Base-by-base conservation (phyloP, 225 moss, liverwort and hornwort species). In the Physcomitrium patens region DNA sequence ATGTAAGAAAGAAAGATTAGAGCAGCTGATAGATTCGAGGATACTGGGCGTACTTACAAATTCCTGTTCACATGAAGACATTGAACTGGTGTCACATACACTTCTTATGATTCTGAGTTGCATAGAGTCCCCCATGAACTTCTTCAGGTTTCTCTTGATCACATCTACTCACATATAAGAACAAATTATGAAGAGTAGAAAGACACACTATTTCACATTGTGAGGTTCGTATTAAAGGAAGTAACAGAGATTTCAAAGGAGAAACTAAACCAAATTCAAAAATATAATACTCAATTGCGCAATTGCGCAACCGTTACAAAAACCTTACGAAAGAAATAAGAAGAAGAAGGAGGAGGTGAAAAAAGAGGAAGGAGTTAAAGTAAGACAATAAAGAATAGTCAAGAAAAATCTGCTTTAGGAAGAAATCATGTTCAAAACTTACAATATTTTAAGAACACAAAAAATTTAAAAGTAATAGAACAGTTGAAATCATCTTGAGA, bases 41-140 rank as follows among this genome's bases (percentile, higher is more conserved):
- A 60, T 13, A 15, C n/a, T 23, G 52, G 62, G 17, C 15, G 17
- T 52, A 77, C 84, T 77, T 77, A 84, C 84, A 80, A 84, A 84
- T 3, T 80, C 73, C 37, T 69, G 80, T 70, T 84, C 77, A 74
- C 84, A 80, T 15, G 69, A 16, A 65, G 84, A 77, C 65, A 77
- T 64, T 73, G 77, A 77, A 41, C 59, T 19, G 53, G 37, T 64
- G 42, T 60, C 60, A 16, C 84, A 84, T 17, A 80, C 31, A 24
- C 19, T 73, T 65, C 73, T 70, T 8, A 70, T 18, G 22, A 84
- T 84, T 65, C 69, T 52, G 50, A 76, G 73, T 64, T 80, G 68
- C 69, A 80, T 84, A 46, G 73, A 77, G 51, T 84, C 73, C 54
- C 84, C 84, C 80, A 84, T 77, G 22, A 84, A 65, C 65, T 62